Evolutionary conservation across 1,139 yeast genomes (phyloP).

Genomic region (Spathaspora sp.): DNA sequence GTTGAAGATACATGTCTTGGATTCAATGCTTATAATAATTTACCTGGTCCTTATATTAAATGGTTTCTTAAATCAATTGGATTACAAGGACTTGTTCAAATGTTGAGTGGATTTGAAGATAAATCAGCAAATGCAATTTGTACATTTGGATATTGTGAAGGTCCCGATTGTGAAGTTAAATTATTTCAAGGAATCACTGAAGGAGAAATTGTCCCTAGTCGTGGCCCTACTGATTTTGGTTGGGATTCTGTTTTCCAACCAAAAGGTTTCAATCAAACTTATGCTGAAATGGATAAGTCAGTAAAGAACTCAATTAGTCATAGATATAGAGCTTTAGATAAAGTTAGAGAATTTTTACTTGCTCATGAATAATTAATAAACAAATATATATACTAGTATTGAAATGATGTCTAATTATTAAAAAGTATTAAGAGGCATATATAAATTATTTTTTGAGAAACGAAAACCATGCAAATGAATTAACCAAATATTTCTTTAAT

Average conservation of each 20-base stretch:
- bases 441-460: background rate
- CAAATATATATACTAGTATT: background rate
- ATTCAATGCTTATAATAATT: conserved; percentile 70
- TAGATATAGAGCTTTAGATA: conserved; percentile 76
- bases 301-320: conserved; percentile 84
- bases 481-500: conserved; percentile 27
- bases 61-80: conserved; percentile 85
- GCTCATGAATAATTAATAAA: conserved; percentile 7
- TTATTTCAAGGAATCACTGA: conserved; percentile 83
- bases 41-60: conserved; percentile 92
- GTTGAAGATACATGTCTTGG: conserved; percentile 95
- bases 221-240: conserved; percentile 85
- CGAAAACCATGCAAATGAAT: background rate
- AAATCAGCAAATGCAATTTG: conserved; percentile 87
- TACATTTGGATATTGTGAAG: conserved; percentile 88
- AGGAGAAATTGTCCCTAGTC: conserved; percentile 73
- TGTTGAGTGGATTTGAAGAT: conserved; percentile 79
- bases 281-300: conserved; percentile 85
- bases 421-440: background rate
- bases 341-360: conserved; percentile 59
- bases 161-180: conserved; percentile 68
- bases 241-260: conserved; percentile 95
- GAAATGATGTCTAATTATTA: background rate
- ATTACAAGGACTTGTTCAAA: conserved; percentile 67
- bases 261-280: conserved; percentile 64